These are phyloP conservation scores for Paraglomus brasilianum DNA, from an alignment of 192 early-diverging fungal species.

Conservation along the genomic window DNA sequence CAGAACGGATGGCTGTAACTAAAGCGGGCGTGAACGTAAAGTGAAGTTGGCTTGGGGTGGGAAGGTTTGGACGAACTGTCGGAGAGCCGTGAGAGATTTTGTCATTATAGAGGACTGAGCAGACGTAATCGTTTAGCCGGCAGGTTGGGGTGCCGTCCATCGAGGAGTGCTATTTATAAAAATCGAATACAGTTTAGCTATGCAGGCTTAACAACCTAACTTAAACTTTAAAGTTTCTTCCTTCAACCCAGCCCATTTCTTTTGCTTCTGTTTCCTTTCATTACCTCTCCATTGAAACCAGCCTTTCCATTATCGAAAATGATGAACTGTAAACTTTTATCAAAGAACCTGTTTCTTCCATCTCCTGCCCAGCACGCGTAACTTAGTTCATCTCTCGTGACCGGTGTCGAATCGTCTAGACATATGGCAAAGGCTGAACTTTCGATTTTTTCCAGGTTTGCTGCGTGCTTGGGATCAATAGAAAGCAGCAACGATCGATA, in stretches of 20 bases:
- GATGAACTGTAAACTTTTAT: slow-evolving; percentile 96
- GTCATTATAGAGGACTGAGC: slow-evolving; percentile 56
- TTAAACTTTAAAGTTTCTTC: neutral
- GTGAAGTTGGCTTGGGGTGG: slow-evolving; percentile 64
- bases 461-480: slow-evolving; percentile 67
- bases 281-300: slow-evolving; percentile 86
- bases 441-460: slow-evolving; percentile 80
- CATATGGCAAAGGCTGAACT: slow-evolving; percentile 84
- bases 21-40: slow-evolving; percentile 68
- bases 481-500: slow-evolving; percentile 65
- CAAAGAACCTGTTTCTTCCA: slow-evolving; percentile 96
- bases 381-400: slow-evolving; percentile 84
- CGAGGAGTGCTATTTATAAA: slow-evolving; percentile 61
- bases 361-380: slow-evolving; percentile 95
- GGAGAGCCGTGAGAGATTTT: slow-evolving; percentile 73
- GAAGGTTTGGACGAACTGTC: slow-evolving; percentile 55
- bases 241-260: neutral
- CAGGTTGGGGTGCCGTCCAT: slow-evolving; percentile 95
- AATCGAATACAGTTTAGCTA: slow-evolving; percentile 5
- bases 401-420: slow-evolving; percentile 83
- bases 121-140: slow-evolving; percentile 85
- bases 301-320: slow-evolving; percentile 97
- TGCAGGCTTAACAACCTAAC: neutral
- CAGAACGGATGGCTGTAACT: slow-evolving; percentile 60
- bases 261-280: too few relatives aligned